Evolutionary conservation across 768 basidiomycete species (phyloP).

Genomic region (Calvatia gigantea): DNA sequence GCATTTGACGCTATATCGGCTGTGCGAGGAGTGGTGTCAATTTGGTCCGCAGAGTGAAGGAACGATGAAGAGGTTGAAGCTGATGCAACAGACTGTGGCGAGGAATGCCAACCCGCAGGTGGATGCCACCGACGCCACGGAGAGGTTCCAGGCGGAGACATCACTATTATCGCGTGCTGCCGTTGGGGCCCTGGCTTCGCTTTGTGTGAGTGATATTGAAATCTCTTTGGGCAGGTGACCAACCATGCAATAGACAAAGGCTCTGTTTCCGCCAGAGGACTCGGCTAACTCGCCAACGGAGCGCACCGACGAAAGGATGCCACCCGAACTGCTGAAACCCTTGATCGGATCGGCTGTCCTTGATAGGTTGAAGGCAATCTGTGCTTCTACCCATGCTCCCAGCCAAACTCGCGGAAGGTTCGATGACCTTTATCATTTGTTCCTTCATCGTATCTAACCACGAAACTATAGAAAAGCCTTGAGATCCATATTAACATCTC

Average conservation of each 20-base stretch:
- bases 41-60: slow-evolving; percentile 71
- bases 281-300: slow-evolving; percentile 65
- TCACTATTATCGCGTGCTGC: slow-evolving; percentile 74
- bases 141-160: slow-evolving; percentile 69
- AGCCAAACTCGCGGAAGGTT: slow-evolving; percentile 64
- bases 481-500: slow-evolving; percentile 59
- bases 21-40: slow-evolving; percentile 95
- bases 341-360: slow-evolving; percentile 51
- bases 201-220: slow-evolving; percentile 62
- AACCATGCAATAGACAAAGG: slow-evolving; percentile 56
- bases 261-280: slow-evolving; percentile 64
- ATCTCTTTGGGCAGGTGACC: neutral
- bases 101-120: slow-evolving; percentile 52
- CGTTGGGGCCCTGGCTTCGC: slow-evolving; percentile 81
- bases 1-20: slow-evolving; percentile 74
- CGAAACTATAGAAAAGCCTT: slow-evolving; percentile 63
- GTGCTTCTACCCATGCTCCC: slow-evolving; percentile 52
- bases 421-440: slow-evolving; percentile 24
- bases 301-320: slow-evolving; percentile 24
- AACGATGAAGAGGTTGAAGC: slow-evolving; percentile 63
- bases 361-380: slow-evolving; percentile 66
- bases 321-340: slow-evolving; percentile 48
- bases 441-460: slow-evolving; percentile 9
- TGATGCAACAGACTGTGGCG: slow-evolving; percentile 68
- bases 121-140: slow-evolving; percentile 46